A percentile compares a stretch with the other conserved stretches of the same genome.
These are phyloP conservation scores for Hericium rajendrae DNA, from an alignment of 768 basidiomycete genomes.

Conservation along the genomic window DNA sequence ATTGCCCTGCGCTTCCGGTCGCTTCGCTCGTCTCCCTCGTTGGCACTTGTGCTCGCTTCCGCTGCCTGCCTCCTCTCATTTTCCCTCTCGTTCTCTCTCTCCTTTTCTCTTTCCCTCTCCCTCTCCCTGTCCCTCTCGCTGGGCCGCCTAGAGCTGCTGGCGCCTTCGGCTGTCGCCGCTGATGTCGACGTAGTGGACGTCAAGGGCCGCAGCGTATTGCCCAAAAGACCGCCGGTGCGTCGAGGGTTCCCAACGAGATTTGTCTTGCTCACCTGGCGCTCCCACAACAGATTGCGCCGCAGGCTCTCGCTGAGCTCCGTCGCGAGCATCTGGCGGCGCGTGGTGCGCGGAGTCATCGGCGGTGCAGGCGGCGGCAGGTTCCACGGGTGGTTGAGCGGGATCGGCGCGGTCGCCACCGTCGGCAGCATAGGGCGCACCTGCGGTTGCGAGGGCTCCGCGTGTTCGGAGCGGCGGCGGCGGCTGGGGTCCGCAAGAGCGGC, in stretches of 20 bases:
- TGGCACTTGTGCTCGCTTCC: neutral
- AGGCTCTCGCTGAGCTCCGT: conserved; percentile 82
- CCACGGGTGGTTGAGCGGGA: conserved; percentile 57
- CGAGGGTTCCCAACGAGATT: conserved; percentile 32
- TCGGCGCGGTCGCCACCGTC: conserved; percentile 38
- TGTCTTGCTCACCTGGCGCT: conserved; percentile 52
- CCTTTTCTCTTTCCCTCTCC: too few species aligned
- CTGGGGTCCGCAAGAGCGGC: conserved; percentile 38
- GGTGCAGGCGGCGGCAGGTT: conserved; percentile 56
- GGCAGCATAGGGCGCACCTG: conserved; percentile 20
- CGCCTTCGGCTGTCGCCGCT: neutral
- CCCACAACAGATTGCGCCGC: conserved; percentile 75
- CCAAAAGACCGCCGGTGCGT: conserved; percentile 19
- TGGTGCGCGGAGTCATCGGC: conserved; percentile 80
- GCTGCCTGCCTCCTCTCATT: neutral
- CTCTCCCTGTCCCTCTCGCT: conserved; percentile 8
- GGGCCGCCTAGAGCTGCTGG: conserved; percentile 30
- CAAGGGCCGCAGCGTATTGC: conserved; percentile 25
- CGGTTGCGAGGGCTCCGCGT: conserved; percentile 7
- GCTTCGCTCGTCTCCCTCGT: neutral
- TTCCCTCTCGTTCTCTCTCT: too few species aligned
- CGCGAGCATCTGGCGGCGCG: conserved; percentile 72
- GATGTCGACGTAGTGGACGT: conserved; percentile 19
- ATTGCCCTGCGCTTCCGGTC: conserved; percentile 28
- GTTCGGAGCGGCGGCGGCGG: conserved; percentile 31